Conservation (phyloP, 148 eudicot genomes). For the Bassia scoparia region DNA sequence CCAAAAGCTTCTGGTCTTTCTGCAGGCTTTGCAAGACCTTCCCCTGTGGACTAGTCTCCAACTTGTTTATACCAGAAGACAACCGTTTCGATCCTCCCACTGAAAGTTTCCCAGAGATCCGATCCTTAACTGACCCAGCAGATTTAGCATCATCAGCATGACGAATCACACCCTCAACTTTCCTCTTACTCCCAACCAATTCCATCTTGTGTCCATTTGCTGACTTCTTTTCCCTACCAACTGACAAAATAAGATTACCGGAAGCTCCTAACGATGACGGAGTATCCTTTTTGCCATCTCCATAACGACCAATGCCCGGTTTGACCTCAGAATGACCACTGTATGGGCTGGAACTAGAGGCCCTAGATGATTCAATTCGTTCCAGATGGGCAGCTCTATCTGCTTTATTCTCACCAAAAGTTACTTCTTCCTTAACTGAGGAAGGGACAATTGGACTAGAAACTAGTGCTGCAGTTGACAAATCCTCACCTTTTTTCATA, state of each 20-base stretch:
- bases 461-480: slow-evolving; percentile 1
- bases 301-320: slow-evolving; percentile 10
- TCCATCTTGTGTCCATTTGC: slow-evolving; percentile 36
- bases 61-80: slow-evolving; percentile 31
- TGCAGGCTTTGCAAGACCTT: slow-evolving; percentile 33
- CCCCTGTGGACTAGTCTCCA: slow-evolving; percentile 28
- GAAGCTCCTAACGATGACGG: slow-evolving; percentile 24
- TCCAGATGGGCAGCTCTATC: slow-evolving; percentile 23
- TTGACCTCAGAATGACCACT: slow-evolving; percentile 23
- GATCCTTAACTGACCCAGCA: slow-evolving; percentile 26
- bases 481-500: not conserved
- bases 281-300: slow-evolving; percentile 21
- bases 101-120: slow-evolving; percentile 25
- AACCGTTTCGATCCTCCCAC: slow-evolving; percentile 34
- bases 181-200: slow-evolving; percentile 38
- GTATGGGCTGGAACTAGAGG: slow-evolving; percentile 39
- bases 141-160: slow-evolving; percentile 25
- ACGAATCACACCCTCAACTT: slow-evolving; percentile 25
- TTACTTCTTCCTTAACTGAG: slow-evolving; percentile 20
- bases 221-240: slow-evolving; percentile 36
- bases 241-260: slow-evolving; percentile 26
- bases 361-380: slow-evolving; percentile 27
- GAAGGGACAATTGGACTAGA: slow-evolving; percentile 1
- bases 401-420: slow-evolving; percentile 20
- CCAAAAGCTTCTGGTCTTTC: slow-evolving; percentile 37